A percentile compares a stretch with the other conserved stretches of the same genome.
These are phyloP conservation scores for Chlamydomonas sphaeroides DNA, from an alignment of 139 green algal species.

Conservation along the genomic window DNA sequence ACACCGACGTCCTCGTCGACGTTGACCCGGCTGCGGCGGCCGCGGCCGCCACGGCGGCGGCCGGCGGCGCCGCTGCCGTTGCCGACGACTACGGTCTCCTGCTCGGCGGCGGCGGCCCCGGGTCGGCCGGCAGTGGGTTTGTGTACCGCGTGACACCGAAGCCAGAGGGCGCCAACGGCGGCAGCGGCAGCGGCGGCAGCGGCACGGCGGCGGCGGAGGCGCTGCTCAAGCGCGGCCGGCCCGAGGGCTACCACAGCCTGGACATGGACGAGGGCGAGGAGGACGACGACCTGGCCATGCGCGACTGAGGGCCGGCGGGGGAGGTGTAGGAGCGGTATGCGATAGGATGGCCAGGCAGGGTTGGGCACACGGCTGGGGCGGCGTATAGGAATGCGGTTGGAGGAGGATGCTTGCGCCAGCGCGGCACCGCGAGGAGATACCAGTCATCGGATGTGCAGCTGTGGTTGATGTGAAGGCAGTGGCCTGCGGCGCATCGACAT, in stretches of 20 bases:
- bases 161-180: background rate
- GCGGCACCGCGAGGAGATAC: no score
- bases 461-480: no score
- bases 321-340: no score
- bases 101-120: background rate
- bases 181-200: background rate
- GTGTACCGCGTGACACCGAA: background rate
- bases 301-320: background rate
- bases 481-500: no score
- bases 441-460: no score
- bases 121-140: background rate
- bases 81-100: background rate
- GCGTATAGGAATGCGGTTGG: no score
- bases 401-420: no score
- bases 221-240: background rate
- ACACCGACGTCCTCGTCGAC: slow-evolving; percentile 15
- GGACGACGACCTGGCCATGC: slow-evolving; percentile 1
- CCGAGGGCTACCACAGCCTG: background rate
- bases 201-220: background rate
- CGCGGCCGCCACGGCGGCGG: background rate
- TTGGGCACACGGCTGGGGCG: no score
- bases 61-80: no score
- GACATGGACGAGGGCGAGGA: background rate
- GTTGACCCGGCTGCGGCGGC: background rate
- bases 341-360: no score